Evolutionary conservation across 768 basidiomycete species (phyloP).

Genomic region (Pulveroboletus ravenelii): DNA sequence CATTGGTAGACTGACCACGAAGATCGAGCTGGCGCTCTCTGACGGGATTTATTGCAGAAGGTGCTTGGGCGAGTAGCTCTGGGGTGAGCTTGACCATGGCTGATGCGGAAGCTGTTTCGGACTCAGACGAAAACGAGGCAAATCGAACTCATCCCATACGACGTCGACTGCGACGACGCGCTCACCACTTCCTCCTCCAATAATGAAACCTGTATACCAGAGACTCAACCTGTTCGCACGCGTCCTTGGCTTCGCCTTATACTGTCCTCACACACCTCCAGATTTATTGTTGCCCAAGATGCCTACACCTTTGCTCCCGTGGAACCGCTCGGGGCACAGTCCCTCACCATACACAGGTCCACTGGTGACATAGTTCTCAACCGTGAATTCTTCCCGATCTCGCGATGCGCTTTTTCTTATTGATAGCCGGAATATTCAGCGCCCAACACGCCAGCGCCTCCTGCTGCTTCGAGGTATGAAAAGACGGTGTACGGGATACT

Average conservation of each 20-base stretch:
- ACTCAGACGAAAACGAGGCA: constrained; percentile 31
- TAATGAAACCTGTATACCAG: constrained; percentile 72
- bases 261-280: constrained; percentile 22
- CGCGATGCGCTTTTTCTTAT: background rate
- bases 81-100: constrained; percentile 86
- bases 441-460: constrained; percentile 49
- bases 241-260: constrained; percentile 8
- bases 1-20: constrained; percentile 53
- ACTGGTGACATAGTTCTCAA: constrained; percentile 76
- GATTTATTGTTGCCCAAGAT: constrained; percentile 67
- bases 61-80: constrained; percentile 80
- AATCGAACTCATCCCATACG: background rate
- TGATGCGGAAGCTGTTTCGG: constrained; percentile 28
- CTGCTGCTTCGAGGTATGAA: constrained; percentile 52
- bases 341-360: constrained; percentile 64
- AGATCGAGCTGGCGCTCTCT: constrained; percentile 92
- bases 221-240: constrained; percentile 63
- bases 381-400: constrained; percentile 37
- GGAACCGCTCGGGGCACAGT: constrained; percentile 53
- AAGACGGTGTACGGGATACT: constrained; percentile 72
- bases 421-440: constrained; percentile 32
- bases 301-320: constrained; percentile 77
- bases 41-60: constrained; percentile 72
- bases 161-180: constrained; percentile 6
- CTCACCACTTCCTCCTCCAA: constrained; percentile 31